Conservation (phyloP, 768 basidiomycete species). For the Boletus huronensis region DNA sequence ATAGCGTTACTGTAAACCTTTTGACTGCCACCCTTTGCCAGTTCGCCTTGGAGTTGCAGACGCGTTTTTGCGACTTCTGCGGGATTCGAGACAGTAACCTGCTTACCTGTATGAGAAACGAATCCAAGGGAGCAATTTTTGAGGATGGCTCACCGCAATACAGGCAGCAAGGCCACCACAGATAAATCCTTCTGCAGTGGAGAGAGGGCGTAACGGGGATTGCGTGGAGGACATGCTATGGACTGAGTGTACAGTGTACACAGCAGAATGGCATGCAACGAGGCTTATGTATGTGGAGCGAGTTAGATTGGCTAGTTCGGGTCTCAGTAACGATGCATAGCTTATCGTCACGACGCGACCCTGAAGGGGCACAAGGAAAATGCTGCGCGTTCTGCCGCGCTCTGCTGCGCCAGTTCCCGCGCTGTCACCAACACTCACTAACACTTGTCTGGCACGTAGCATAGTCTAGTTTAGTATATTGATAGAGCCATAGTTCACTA, state of each 20-base stretch:
- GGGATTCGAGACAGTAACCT: constrained; percentile 81
- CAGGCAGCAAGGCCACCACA: constrained; percentile 91
- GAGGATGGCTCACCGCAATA: constrained; percentile 60
- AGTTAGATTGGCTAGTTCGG: constrained; percentile 1
- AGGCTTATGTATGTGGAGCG: constrained; percentile 3
- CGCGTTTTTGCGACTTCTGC: constrained; percentile 86
- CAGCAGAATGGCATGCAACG: neutral
- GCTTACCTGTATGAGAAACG: constrained; percentile 5
- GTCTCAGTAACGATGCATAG: too few relatives aligned
- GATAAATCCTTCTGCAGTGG: constrained; percentile 77
- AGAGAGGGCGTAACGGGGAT: constrained; percentile 37
- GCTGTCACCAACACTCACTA: too few relatives aligned
- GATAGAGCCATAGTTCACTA: too few relatives aligned
- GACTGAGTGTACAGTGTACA: neutral
- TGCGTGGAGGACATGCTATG: constrained; percentile 20
- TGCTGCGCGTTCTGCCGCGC: too few relatives aligned
- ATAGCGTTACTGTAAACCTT: constrained; percentile 89
- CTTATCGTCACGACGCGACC: too few relatives aligned
- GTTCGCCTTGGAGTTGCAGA: constrained; percentile 93
- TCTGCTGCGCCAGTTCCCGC: too few relatives aligned
- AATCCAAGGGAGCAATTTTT: neutral
- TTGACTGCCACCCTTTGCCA: constrained; percentile 64
- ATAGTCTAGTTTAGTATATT: too few relatives aligned
- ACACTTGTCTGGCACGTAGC: too few relatives aligned
- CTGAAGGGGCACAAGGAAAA: too few relatives aligned